These are phyloP conservation scores for Solanum okadae DNA, from an alignment of 257 asterid genomes.

Conservation along the genomic window DNA sequence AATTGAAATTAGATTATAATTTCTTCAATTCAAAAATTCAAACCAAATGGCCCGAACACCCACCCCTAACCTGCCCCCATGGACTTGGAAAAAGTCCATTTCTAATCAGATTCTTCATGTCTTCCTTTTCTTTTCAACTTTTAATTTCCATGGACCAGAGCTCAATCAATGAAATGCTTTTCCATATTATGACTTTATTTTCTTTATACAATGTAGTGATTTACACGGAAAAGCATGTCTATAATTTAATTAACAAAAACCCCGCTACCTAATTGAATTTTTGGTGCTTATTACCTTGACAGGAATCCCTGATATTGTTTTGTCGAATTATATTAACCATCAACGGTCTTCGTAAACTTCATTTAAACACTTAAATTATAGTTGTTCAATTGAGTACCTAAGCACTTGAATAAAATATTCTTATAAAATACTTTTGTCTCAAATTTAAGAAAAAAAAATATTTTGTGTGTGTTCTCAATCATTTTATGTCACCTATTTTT, in stretches of 20 bases:
- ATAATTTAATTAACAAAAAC: background rate
- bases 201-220: background rate
- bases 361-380: too few species aligned
- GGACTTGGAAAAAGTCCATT: slow-evolving; percentile 11
- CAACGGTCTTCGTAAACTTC: too few species aligned
- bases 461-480: too few species aligned
- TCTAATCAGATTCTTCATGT: slow-evolving; percentile 34
- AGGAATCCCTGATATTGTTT: too few species aligned
- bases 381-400: too few species aligned
- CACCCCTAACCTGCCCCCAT: background rate
- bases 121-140: slow-evolving; percentile 15
- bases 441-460: too few species aligned
- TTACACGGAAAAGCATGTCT: background rate
- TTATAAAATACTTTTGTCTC: too few species aligned
- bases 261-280: background rate
- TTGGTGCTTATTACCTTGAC: too few species aligned
- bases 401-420: too few species aligned
- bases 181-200: background rate
- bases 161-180: background rate
- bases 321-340: too few species aligned
- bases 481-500: too few species aligned
- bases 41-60: background rate
- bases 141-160: background rate
- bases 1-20: background rate
- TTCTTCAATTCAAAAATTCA: background rate